Evolutionary conservation across 768 basidiomycete genomes (phyloP).

Genomic region (Lactarius psammicola): DNA sequence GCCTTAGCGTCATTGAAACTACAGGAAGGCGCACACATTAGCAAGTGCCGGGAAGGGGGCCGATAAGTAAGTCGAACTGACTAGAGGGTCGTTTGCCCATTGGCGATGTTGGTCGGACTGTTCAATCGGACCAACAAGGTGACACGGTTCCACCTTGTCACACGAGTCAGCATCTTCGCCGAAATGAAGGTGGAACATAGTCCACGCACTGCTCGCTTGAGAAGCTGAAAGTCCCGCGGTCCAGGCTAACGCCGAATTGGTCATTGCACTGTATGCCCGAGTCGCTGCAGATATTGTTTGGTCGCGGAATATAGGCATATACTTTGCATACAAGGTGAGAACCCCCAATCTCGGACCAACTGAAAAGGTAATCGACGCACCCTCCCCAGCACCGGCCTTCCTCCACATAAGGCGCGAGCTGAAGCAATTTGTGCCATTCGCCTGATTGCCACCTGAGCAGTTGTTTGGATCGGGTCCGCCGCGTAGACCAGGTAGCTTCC

Average conservation of each 20-base stretch:
- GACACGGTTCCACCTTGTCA: slow-evolving; percentile 61
- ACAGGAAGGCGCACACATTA: slow-evolving; percentile 8
- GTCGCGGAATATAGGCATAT: slow-evolving; percentile 75
- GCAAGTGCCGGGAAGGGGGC: neutral
- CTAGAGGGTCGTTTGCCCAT: slow-evolving; percentile 72
- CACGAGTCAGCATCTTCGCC: slow-evolving; percentile 7
- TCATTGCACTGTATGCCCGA: slow-evolving; percentile 66
- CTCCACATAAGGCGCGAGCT: slow-evolving; percentile 79
- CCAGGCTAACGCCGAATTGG: slow-evolving; percentile 70
- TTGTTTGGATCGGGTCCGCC: slow-evolving; percentile 62
- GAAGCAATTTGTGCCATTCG: slow-evolving; percentile 69
- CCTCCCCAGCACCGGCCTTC: slow-evolving; percentile 60
- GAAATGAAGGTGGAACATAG: slow-evolving; percentile 8
- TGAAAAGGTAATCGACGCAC: slow-evolving; percentile 40
- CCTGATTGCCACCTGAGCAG: slow-evolving; percentile 66
- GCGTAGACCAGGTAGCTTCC: slow-evolving; percentile 74
- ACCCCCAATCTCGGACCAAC: slow-evolving; percentile 3
- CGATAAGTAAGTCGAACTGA: slow-evolving; percentile 41
- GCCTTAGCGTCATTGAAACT: slow-evolving; percentile 72
- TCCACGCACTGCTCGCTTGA: slow-evolving; percentile 56
- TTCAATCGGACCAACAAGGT: slow-evolving; percentile 80
- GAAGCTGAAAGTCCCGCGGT: slow-evolving; percentile 65
- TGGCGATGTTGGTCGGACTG: slow-evolving; percentile 60
- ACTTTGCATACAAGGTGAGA: slow-evolving; percentile 42
- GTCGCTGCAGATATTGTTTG: slow-evolving; percentile 57